Conservation (phyloP, 371 early-diverging fungal genomes). For the Parasitella parasitica region DNA sequence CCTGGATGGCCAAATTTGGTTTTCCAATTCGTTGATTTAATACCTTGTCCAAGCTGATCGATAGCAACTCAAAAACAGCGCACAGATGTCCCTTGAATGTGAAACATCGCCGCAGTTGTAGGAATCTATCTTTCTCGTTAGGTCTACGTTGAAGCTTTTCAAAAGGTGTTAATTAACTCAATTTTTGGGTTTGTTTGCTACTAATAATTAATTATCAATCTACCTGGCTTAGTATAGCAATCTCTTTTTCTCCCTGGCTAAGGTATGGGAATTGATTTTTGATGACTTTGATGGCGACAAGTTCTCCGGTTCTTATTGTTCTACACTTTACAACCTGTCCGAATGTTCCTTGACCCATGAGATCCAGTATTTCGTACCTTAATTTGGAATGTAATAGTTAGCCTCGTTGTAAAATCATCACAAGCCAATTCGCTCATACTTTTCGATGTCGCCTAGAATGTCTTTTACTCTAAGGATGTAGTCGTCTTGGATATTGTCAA, state of each 20-base stretch:
- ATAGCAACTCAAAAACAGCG: constrained; percentile 92
- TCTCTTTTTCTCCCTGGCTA: constrained; percentile 93
- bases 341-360: constrained; percentile 97
- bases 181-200: no score
- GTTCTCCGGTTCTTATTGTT: constrained; percentile 75
- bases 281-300: constrained; percentile 96
- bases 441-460: constrained; percentile 3
- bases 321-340: constrained; percentile 97
- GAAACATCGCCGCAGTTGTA: constrained; percentile 81
- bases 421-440: neutral
- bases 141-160: constrained; percentile 59
- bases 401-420: neutral
- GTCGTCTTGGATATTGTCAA: constrained; percentile 28
- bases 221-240: constrained; percentile 63
- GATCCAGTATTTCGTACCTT: constrained; percentile 85
- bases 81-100: constrained; percentile 90
- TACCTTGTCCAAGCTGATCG: constrained; percentile 92
- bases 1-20: constrained; percentile 76
- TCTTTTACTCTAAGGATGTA: constrained; percentile 25
- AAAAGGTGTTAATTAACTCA: neutral
- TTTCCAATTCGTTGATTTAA: constrained; percentile 87
- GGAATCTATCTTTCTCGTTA: constrained; percentile 71
- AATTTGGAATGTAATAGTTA: neutral
- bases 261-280: constrained; percentile 92
- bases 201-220: neutral